A percentile compares a stretch with the other conserved stretches of the same genome.
These are phyloP conservation scores for Hanseniaspora jakobsenii DNA, from an alignment of 805 yeast species.

Conservation along the genomic window DNA sequence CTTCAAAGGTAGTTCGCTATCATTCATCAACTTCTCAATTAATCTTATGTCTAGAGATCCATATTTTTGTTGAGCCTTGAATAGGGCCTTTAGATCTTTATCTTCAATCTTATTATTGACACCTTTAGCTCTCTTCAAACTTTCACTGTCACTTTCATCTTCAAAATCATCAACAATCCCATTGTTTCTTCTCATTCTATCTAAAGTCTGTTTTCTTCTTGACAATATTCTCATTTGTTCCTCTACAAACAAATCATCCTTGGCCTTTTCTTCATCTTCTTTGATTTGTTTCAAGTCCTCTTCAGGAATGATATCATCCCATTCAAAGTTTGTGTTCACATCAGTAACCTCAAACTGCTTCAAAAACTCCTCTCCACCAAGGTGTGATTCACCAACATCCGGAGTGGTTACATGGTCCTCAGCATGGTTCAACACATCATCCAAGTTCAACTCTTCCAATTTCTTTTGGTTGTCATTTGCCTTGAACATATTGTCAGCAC, in stretches of 20 bases:
- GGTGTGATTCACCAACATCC: slow-evolving; percentile 89
- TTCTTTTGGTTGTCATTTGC: slow-evolving; percentile 91
- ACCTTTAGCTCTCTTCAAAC: slow-evolving; percentile 28
- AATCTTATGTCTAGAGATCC: slow-evolving; percentile 60
- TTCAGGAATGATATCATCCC: slow-evolving; percentile 98
- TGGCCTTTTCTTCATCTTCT: slow-evolving; percentile 76
- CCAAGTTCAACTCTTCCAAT: slow-evolving; percentile 86
- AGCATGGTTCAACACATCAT: slow-evolving; percentile 91
- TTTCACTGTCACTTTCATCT: slow-evolving; percentile 31
- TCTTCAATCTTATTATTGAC: slow-evolving; percentile 58
- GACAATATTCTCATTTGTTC: slow-evolving; percentile 83
- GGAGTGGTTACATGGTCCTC: slow-evolving; percentile 96
- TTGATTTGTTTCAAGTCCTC: slow-evolving; percentile 80
- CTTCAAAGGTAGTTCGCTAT: slow-evolving; percentile 77
- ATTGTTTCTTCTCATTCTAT: slow-evolving; percentile 38
- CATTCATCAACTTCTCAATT: slow-evolving; percentile 80
- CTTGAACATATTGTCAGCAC: slow-evolving; percentile 97
- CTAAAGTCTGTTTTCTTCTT: slow-evolving; percentile 65
- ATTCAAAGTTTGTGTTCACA: slow-evolving; percentile 92
- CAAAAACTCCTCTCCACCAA: slow-evolving; percentile 96
- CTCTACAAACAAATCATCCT: slow-evolving; percentile 75
- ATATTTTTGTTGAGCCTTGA: slow-evolving; percentile 64
- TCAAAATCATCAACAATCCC: slow-evolving; percentile 34
- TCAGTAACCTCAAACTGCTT: slow-evolving; percentile 97
- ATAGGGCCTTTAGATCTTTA: slow-evolving; percentile 73